Evolutionary conservation across 202 grass and related monocot genomes (phyloP), one percentile per base, ranked within the genome.

Genomic region (Thinopyrum obtusiflorum): DNA sequence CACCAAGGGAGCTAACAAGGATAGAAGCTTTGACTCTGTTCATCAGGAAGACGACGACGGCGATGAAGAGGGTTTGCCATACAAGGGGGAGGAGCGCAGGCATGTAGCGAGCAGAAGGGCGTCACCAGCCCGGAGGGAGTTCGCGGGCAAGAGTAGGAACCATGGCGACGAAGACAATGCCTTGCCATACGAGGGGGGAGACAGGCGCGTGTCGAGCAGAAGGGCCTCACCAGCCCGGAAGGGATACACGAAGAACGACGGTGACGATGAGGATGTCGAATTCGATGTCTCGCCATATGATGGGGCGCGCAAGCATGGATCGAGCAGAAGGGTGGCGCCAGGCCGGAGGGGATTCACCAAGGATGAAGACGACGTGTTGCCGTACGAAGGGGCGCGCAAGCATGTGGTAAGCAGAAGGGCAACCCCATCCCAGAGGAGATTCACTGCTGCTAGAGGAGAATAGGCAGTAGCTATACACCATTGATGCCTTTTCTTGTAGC

Each of bases 1-100:
- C 18, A 77, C 68, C 7, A 83, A 46, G 77, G 33, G 79, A 7
- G 69, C 71, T 39, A 27, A 5, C 6, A 92, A 63, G 33, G 76
- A 11, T n/a, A 89, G 76, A 76, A 94, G 31, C 79, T 91, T 88
- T 11, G 82, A 92, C 28, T 71, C 59, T 60, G 37, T 59, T 61
- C 82, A 86, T 83, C 71, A 37, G n/a, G 80, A 81, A 11, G 72
- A 68, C 1, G 77, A 87, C 18, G 32, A 33, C 1, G 69, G 64
- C 15, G 73, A 85, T 2, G 40, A 80, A 3, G 40, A 80, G 39
- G 68, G 33, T 37, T 76, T 86, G 14, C 71, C 60, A n/a, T 65
- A 85, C 49, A 39, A 73, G 65, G 73, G 70, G 21, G 82, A 86
- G 36, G 82, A 87, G 65, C 59, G 29, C 55, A 84, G 65, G 53